Evolutionary conservation across 768 basidiomycete genomes (phyloP), one percentile per base, ranked within the genome.

Genomic region (Kwoniella newhampshirensis): DNA sequence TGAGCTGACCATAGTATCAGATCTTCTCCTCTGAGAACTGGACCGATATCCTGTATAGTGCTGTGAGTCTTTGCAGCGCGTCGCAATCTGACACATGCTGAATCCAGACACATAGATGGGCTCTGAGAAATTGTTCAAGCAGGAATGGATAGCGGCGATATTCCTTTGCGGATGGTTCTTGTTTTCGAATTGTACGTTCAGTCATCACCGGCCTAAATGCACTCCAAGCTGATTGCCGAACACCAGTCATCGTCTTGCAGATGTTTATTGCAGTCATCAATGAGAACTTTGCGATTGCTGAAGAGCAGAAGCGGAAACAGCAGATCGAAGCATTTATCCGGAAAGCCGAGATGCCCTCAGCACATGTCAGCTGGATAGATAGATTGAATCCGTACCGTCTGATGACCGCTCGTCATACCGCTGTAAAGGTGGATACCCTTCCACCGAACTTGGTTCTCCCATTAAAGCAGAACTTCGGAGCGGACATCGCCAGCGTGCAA

Each of bases 241-340:
- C 39, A 57, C 11, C 48, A 93, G 92, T 91, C 80, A 89, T 94
- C 67, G 81, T 94, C 8, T 75, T 94, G 46, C 91, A 94, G 71
- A 87, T 97, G 86, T 96, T 97, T 79, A 89, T 98, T 68, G 94
- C 94, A 30, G 91, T 94, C 42, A 91, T 96, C 80, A 89, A 92
- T 68, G 91, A 93, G 80, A 94, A 93, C 76, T 97, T 98, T 67
- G 81, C 86, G 21, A 85, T 96, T 4, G 91, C 91, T 0, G 94
- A 97, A 69, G 90, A 93, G 71, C 82, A 85, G 25, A 97, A 97
- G 79, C 84, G 86, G 50, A 82, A 82, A 15, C 82, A 87, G 60
- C 94, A 96, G 75, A 85, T 87, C 4, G 83, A 84, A 5, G 82
- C 84, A 44, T 80, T 77, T 60, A 68, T 84, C 58, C 82, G 85